phyloP scores from a whole-genome alignment of 1,284 basidiomycete species.

The Cutaneotrichosporon curvatum region DNA sequence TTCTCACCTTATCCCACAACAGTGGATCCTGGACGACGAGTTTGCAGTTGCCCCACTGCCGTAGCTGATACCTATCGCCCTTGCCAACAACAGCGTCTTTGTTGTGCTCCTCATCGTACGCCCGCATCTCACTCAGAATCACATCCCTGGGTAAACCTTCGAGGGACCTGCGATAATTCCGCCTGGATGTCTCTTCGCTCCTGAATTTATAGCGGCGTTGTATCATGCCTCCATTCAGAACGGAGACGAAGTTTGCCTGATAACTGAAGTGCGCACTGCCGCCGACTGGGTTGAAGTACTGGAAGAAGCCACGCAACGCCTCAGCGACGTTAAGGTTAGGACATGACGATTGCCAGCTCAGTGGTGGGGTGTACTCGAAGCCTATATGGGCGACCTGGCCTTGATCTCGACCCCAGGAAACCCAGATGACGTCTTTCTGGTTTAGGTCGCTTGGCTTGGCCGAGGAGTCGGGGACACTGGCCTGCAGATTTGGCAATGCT shows the following conservation, averaged over 20 bases:
- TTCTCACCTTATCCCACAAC: conserved; percentile 41
- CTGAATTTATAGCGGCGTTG: neutral
- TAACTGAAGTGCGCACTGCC: conserved; percentile 16
- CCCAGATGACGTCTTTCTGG: conserved; percentile 28
- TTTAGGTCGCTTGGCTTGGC: neutral
- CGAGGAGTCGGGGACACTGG: conserved; percentile 10
- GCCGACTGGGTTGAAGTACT: conserved; percentile 29
- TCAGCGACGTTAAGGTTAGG: conserved; percentile 25
- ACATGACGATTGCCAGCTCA: conserved; percentile 18
- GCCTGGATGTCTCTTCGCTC: neutral
- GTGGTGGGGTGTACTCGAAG: conserved; percentile 20
- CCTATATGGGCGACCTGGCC: conserved; percentile 30
- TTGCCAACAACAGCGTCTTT: conserved; percentile 26
- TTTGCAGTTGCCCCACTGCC: conserved; percentile 28
- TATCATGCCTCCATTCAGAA: conserved; percentile 32
- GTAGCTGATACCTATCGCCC: conserved; percentile 30
- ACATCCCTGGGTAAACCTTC: neutral
- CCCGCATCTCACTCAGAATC: neutral
- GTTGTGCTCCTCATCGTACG: conserved; percentile 8
- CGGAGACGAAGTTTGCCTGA: conserved; percentile 26
- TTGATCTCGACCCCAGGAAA: conserved; percentile 32
- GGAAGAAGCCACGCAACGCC: conserved; percentile 37
- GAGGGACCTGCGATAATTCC: neutral
- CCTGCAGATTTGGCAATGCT: conserved; percentile 41
- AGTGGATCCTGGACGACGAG: conserved; percentile 46